Evolutionary conservation across 2,329 filamentous ascomycete species (phyloP).

Genomic region (Emergomyces orientalis): DNA sequence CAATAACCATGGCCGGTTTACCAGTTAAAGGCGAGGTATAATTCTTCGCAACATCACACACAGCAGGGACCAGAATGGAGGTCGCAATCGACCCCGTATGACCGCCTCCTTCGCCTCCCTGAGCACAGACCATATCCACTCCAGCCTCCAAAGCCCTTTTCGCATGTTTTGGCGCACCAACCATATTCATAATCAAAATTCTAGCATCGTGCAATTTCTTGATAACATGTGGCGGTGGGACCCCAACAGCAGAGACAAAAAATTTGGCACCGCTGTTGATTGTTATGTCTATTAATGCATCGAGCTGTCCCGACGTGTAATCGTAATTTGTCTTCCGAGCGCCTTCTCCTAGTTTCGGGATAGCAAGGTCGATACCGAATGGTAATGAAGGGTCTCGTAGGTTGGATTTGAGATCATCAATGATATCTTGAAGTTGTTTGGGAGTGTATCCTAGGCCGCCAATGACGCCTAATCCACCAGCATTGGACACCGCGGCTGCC

Average conservation of each 20-base stretch:
- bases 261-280: slow-evolving; percentile 71
- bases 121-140: slow-evolving; percentile 81
- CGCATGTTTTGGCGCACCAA: slow-evolving; percentile 83
- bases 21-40: slow-evolving; percentile 65
- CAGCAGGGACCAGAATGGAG: slow-evolving; percentile 73
- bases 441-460: slow-evolving; percentile 59
- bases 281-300: slow-evolving; percentile 77
- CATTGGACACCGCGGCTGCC: slow-evolving; percentile 79
- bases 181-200: slow-evolving; percentile 93
- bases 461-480: slow-evolving; percentile 63
- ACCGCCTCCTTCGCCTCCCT: slow-evolving; percentile 88
- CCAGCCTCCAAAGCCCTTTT: slow-evolving; percentile 76
- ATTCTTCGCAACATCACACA: slow-evolving; percentile 68
- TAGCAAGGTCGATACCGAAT: slow-evolving; percentile 82
- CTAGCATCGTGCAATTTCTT: slow-evolving; percentile 66
- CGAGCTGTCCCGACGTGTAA: slow-evolving; percentile 80
- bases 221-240: slow-evolving; percentile 67
- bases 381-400: slow-evolving; percentile 59
- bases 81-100: slow-evolving; percentile 82
- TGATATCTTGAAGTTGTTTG: slow-evolving; percentile 64
- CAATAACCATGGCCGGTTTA: slow-evolving; percentile 65
- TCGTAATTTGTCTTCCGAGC: slow-evolving; percentile 90
- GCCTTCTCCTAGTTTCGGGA: slow-evolving; percentile 77
- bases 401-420: slow-evolving; percentile 75
- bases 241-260: slow-evolving; percentile 80